Conservation (phyloP, 768 basidiomycete species). For the Tylopilus plumbeoviolaceoides region DNA sequence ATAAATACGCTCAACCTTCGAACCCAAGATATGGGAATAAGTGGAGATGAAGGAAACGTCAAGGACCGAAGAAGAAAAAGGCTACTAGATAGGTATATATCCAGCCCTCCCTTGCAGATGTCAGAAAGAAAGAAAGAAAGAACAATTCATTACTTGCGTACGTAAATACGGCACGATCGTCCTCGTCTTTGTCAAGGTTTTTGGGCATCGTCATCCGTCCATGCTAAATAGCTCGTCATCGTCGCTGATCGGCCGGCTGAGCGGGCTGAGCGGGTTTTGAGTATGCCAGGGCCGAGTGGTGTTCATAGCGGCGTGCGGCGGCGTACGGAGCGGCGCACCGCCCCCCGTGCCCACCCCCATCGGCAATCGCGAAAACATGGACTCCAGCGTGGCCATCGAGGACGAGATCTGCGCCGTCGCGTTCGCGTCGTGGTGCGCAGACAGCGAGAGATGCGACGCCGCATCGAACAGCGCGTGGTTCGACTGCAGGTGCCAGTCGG, state of each 20-base stretch:
- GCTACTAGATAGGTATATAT: constrained; percentile 30
- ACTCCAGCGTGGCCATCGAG: constrained; percentile 38
- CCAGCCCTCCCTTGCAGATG: constrained; percentile 24
- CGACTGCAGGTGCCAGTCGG: constrained; percentile 27
- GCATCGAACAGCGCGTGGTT: constrained; percentile 24
- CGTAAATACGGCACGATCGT: constrained; percentile 19
- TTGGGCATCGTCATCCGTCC: constrained; percentile 42
- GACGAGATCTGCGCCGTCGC: too few relatives aligned
- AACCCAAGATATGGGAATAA: too few relatives aligned
- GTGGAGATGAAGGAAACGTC: not conserved
- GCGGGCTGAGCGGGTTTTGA: constrained; percentile 48
- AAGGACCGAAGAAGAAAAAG: constrained; percentile 1
- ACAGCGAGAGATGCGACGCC: constrained; percentile 22
- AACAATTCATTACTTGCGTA: constrained; percentile 18
- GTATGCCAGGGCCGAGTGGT: constrained; percentile 34
- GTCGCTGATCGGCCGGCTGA: constrained; percentile 56
- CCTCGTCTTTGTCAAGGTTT: not conserved
- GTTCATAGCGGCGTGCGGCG: constrained; percentile 20
- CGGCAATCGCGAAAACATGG: constrained; percentile 50
- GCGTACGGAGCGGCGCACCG: constrained; percentile 24
- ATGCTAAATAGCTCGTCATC: constrained; percentile 72
- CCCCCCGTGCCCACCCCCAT: not conserved
- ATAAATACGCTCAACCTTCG: constrained; percentile 23
- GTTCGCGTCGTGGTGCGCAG: constrained; percentile 21
- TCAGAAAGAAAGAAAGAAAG: constrained; percentile 1